Conservation (phyloP, 352 stramenopile species). For the Blastocystis sp. region DNA sequence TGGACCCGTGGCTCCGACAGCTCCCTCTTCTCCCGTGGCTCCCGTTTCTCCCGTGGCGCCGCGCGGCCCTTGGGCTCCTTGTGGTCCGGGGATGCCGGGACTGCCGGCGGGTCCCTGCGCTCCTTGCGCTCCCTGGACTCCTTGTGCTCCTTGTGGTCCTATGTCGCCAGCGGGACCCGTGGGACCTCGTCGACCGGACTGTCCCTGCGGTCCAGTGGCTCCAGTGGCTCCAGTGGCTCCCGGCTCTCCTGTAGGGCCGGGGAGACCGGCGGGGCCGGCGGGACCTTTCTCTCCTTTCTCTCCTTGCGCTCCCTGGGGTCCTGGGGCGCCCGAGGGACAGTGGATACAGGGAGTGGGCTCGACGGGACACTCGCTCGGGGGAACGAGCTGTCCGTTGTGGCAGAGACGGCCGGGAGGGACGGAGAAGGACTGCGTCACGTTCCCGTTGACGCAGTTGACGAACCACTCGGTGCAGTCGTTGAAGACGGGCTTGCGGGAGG, state of each 20-base stretch:
- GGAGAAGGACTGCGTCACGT: not conserved
- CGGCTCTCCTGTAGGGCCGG: not conserved
- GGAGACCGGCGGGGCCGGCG: not conserved
- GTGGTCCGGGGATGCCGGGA: not conserved
- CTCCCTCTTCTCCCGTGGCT: not conserved
- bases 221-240: not conserved
- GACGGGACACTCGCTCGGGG: not conserved
- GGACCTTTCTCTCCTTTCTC: not conserved
- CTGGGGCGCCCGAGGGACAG: not conserved
- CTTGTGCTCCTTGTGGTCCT: not conserved
- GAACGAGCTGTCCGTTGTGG: not conserved
- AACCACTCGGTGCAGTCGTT: conserved; percentile 28
- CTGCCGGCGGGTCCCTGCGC: not conserved
- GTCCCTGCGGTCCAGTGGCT: not conserved
- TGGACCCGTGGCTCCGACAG: not conserved
- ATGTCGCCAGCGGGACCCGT: not conserved
- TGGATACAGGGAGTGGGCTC: not conserved
- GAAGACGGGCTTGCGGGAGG: not conserved
- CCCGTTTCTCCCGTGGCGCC: not conserved
- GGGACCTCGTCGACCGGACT: not conserved
- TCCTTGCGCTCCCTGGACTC: not conserved
- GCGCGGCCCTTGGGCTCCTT: not conserved
- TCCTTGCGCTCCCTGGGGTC: not conserved
- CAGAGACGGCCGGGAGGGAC: not conserved
- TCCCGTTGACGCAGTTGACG: not conserved